Conservation (phyloP, 2,329 filamentous ascomycete species). For the Blastomyces parvus region DNA sequence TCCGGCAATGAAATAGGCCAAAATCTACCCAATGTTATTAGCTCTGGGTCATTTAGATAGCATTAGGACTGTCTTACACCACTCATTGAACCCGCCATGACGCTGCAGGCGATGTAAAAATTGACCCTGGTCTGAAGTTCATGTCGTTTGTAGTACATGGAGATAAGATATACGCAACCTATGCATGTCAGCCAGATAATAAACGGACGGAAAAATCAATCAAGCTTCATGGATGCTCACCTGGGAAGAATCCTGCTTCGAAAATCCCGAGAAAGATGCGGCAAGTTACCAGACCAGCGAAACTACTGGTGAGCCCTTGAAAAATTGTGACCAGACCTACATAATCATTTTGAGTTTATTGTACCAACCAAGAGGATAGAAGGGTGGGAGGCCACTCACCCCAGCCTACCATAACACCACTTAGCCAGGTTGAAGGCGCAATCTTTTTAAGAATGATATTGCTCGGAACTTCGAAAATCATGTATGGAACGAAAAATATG, state of each 20-base stretch:
- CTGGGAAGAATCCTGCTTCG: constrained; percentile 33
- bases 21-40: constrained; percentile 20
- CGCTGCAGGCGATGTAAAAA: constrained; percentile 28
- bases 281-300: constrained; percentile 31
- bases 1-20: constrained; percentile 35
- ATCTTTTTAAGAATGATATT: constrained; percentile 40
- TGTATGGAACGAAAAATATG: constrained; percentile 41
- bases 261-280: constrained; percentile 30
- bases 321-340: constrained; percentile 36
- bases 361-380: not conserved
- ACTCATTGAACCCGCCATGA: constrained; percentile 34
- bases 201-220: not conserved
- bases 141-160: constrained; percentile 33
- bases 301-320: constrained; percentile 34
- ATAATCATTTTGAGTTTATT: not conserved
- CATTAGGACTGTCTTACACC: constrained; percentile 22
- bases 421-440: constrained; percentile 34
- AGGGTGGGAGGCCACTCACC: constrained; percentile 20
- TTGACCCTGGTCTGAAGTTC: constrained; percentile 33
- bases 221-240: constrained; percentile 14
- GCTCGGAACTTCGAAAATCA: constrained; percentile 39
- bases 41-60: not conserved
- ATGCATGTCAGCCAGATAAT: constrained; percentile 1
- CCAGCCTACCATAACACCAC: constrained; percentile 36
- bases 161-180: constrained; percentile 29